Evolutionary conservation across 1,284 basidiomycete species (phyloP).

Genomic region (Sanghuangporus weigelae): DNA sequence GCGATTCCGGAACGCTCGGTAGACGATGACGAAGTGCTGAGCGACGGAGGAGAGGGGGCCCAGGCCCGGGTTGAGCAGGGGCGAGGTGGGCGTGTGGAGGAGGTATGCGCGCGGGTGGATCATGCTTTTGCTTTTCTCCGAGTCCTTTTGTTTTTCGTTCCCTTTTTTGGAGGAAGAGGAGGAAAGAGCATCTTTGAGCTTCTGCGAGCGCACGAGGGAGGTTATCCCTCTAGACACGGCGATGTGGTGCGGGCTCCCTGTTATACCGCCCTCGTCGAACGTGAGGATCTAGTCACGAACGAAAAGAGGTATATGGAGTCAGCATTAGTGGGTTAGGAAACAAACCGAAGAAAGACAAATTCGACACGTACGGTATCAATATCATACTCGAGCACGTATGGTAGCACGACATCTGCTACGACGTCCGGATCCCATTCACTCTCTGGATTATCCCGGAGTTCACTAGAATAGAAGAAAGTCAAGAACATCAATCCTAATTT

Average conservation of each 20-base stretch:
- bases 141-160: not conserved
- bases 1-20: not conserved
- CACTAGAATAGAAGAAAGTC: not conserved
- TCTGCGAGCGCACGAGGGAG: conserved; percentile 5
- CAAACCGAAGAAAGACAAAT: not conserved
- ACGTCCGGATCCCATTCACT: conserved; percentile 4
- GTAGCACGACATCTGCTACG: conserved; percentile 5
- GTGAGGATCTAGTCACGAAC: conserved; percentile 11
- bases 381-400: conserved; percentile 12
- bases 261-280: conserved; percentile 14
- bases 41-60: conserved; percentile 11
- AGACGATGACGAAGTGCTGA: conserved; percentile 10
- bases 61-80: not conserved
- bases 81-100: not conserved
- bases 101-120: conserved; percentile 10
- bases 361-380: conserved; percentile 14
- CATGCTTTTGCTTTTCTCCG: too few relatives aligned
- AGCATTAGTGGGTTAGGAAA: not conserved
- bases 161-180: not conserved
- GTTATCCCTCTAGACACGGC: conserved; percentile 7
- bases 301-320: not conserved
- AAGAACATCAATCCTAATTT: not conserved
- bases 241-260: conserved; percentile 5
- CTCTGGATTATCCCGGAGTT: not conserved
- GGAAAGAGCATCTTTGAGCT: conserved; percentile 4